Conservation (phyloP, 2,329 filamentous ascomycete genomes). For the Neonectria coccinea region DNA sequence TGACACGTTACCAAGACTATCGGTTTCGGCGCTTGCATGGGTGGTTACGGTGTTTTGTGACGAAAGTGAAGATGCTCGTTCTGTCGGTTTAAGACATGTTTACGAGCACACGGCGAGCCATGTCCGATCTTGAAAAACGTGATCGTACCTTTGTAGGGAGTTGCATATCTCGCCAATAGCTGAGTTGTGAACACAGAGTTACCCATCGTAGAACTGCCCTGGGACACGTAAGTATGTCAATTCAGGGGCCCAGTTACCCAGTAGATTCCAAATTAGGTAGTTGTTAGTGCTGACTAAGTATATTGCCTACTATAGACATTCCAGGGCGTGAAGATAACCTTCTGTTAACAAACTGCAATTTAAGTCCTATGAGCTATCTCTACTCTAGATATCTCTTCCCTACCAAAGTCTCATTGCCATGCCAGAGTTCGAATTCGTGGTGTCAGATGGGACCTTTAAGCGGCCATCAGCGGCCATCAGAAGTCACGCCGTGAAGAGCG, state of each 20-base stretch:
- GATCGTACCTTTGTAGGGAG: neutral
- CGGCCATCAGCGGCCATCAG: conserved; percentile 28
- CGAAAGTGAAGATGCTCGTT: neutral
- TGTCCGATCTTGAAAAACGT: neutral
- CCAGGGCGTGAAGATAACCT: neutral
- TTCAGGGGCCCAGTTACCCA: too few species aligned
- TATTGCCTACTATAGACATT: neutral
- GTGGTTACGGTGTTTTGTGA: conserved; percentile 9
- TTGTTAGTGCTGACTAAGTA: neutral
- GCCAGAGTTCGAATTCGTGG: conserved; percentile 30
- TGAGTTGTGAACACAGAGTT: neutral
- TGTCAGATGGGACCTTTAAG: conserved; percentile 23
- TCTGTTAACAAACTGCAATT: neutral
- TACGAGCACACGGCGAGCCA: neutral
- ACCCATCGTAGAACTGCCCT: neutral
- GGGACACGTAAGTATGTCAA: too few species aligned
- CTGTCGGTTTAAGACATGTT: neutral
- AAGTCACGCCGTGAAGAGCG: conserved; percentile 35
- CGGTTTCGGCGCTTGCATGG: conserved; percentile 10
- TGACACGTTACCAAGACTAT: conserved; percentile 41
- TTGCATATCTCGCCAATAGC: neutral
- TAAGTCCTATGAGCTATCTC: neutral
- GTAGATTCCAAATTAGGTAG: neutral
- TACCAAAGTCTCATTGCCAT: conserved; percentile 8
- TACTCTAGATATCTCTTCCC: neutral